These are phyloP conservation scores for Fonsecaea pugnacius DNA, from an alignment of 2,329 filamentous ascomycete genomes.

Conservation along the genomic window DNA sequence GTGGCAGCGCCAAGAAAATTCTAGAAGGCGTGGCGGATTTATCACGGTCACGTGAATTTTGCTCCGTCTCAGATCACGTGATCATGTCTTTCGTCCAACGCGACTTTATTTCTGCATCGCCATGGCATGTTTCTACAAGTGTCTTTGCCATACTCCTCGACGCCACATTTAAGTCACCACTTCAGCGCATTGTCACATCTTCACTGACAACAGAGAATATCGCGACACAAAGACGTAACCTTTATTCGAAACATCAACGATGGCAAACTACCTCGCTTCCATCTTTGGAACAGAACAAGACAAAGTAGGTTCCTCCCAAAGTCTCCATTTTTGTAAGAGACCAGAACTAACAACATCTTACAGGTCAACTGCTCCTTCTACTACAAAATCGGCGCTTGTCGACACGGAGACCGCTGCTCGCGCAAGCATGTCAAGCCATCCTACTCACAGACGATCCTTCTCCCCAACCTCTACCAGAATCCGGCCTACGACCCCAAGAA, in stretches of 20 bases:
- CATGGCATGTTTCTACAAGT: neutral
- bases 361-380: slow-evolving; percentile 98
- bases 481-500: slow-evolving; percentile 94
- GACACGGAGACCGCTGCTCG: slow-evolving; percentile 96
- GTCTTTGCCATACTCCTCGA: neutral
- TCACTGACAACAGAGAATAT: neutral
- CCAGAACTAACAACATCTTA: slow-evolving; percentile 25
- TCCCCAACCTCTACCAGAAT: slow-evolving; percentile 99
- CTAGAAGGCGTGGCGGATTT: slow-evolving; percentile 18
- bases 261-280: slow-evolving; percentile 98
- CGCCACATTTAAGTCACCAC: neutral
- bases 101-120: neutral
- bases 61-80: neutral
- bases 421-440: slow-evolving; percentile 99
- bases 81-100: neutral
- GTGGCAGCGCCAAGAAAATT: slow-evolving; percentile 15
- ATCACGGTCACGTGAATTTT: slow-evolving; percentile 6
- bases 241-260: slow-evolving; percentile 45
- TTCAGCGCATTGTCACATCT: neutral
- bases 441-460: slow-evolving; percentile 95
- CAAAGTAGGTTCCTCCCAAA: slow-evolving; percentile 58
- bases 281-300: slow-evolving; percentile 99
- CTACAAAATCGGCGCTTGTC: slow-evolving; percentile 99
- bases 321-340: slow-evolving; percentile 22
- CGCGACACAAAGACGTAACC: neutral